Conservation (phyloP, 352 stramenopile genomes). For the Globisporangium recalcitrans region DNA sequence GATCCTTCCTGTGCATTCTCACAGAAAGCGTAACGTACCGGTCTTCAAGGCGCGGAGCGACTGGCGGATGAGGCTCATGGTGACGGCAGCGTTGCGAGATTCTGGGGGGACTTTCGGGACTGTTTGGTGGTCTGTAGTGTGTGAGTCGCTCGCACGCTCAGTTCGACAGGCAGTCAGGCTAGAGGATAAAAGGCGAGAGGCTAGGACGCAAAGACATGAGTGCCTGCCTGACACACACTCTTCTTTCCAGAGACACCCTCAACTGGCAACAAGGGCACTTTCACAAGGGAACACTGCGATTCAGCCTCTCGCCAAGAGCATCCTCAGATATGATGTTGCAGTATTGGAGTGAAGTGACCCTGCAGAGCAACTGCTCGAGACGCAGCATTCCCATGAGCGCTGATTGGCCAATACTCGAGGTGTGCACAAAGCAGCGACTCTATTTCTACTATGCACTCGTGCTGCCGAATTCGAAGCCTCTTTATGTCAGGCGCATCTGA, state of each 20-base stretch:
- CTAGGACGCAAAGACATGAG: conserved; percentile 11
- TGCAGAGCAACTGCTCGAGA: background rate
- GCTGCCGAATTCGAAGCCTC: background rate
- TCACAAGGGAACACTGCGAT: too few relatives aligned
- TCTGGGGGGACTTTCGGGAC: conserved; percentile 35
- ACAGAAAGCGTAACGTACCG: conserved; percentile 33
- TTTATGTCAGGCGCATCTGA: too few relatives aligned
- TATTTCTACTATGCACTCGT: background rate
- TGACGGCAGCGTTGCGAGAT: conserved; percentile 18
- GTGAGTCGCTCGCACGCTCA: background rate
- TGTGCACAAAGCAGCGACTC: background rate
- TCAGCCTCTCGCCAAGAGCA: too few relatives aligned
- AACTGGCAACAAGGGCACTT: too few relatives aligned
- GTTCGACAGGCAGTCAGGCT: background rate
- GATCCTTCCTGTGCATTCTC: background rate
- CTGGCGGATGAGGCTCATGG: conserved; percentile 80
- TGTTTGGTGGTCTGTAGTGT: conserved; percentile 6
- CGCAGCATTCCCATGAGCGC: background rate
- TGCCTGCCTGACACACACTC: background rate
- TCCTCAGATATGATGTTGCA: too few relatives aligned
- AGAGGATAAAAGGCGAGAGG: background rate
- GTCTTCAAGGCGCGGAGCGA: conserved; percentile 76
- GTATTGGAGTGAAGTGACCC: background rate
- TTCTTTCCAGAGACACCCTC: too few relatives aligned
- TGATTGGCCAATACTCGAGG: background rate